Percentiles rank a stretch among this genome's conserved stretches.
These are phyloP conservation scores for Arbutus unedo DNA, from an alignment of 148 eudicot species.

Conservation along the genomic window DNA sequence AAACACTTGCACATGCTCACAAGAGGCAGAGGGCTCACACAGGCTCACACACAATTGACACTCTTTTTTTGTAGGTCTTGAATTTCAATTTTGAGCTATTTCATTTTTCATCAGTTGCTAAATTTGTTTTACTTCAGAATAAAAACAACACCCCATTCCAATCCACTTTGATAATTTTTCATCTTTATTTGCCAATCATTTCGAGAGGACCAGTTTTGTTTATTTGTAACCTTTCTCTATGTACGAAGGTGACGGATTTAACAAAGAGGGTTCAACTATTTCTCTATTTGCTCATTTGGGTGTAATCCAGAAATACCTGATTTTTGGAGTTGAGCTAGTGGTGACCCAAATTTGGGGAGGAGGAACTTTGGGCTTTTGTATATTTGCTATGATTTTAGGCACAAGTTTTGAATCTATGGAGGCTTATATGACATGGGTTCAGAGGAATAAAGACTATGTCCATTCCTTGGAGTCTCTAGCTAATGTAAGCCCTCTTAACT, in stretches of 20 bases:
- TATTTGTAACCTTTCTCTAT: not conserved
- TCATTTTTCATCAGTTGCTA: no score
- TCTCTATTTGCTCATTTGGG: not conserved
- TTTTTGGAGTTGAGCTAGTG: not conserved
- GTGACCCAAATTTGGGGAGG: constrained; percentile 11
- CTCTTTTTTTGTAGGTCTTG: no score
- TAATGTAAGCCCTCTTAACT: constrained; percentile 55
- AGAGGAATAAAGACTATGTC: constrained; percentile 79
- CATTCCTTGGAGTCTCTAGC: constrained; percentile 85
- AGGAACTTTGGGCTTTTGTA: constrained; percentile 31
- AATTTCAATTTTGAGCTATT: no score
- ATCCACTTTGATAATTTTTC: not conserved
- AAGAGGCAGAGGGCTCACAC: no score
- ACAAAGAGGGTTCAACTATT: not conserved
- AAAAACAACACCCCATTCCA: not conserved
- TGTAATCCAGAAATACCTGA: not conserved
- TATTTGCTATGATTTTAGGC: not conserved
- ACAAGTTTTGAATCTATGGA: constrained; percentile 50
- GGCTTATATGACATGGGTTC: constrained; percentile 91
- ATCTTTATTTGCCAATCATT: not conserved
- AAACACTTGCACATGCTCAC: no score
- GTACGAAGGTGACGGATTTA: not conserved
- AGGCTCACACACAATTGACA: no score
- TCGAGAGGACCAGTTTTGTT: not conserved
- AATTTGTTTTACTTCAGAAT: no score